Conservation (phyloP, 441 rosid genomes). For the Populus trichocarpa region DNA sequence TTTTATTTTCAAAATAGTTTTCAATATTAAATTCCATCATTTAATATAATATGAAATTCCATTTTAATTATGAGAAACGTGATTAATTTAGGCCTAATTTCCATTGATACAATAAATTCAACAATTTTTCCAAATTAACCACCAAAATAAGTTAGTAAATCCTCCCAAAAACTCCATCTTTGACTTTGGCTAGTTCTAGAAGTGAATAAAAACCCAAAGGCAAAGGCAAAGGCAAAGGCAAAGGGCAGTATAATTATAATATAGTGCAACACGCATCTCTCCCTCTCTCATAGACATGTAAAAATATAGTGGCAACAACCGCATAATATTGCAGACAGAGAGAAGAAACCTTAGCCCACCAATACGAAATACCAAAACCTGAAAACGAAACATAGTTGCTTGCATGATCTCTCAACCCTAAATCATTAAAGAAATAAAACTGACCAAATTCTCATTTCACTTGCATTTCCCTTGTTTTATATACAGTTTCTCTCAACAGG, state of each 20-base stretch:
- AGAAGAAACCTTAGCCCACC: not conserved
- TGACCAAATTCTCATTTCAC: not conserved
- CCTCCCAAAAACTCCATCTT: constrained; percentile 4
- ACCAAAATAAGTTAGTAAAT: not conserved
- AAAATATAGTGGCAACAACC: not conserved
- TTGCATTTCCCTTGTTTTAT: not conserved
- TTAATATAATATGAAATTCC: no score
- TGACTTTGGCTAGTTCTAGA: not conserved
- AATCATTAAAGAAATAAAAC: not conserved
- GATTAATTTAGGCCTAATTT: not conserved
- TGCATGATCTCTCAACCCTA: not conserved
- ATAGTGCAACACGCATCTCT: not conserved
- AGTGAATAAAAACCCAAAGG: not conserved
- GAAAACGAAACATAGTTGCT: not conserved
- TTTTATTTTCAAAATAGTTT: no score
- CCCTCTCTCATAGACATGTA: not conserved
- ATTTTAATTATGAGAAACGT: no score
- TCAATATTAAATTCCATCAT: no score
- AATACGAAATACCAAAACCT: not conserved
- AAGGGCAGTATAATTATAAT: not conserved
- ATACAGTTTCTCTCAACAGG: not conserved
- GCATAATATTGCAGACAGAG: not conserved
- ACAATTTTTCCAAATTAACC: not conserved
- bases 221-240: not conserved
- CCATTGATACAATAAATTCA: not conserved